Conservation (phyloP, 2,329 filamentous ascomycete species). For the Colletotrichum eremochloae region DNA sequence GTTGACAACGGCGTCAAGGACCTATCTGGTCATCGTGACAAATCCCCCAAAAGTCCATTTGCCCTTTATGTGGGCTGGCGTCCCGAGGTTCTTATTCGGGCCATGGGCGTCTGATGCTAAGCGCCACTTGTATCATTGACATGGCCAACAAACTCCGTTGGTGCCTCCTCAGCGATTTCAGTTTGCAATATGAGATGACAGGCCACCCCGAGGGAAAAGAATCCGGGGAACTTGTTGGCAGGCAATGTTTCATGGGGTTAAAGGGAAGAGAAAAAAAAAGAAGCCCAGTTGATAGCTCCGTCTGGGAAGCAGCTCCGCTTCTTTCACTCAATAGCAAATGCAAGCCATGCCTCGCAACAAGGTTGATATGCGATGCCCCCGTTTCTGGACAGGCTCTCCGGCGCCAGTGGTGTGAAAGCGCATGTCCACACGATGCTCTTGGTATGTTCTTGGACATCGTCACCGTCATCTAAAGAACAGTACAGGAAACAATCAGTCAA, state of each 20-base stretch:
- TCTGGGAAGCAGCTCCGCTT: too few species aligned
- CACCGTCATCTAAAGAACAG: slow-evolving; percentile 38
- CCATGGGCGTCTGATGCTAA: background rate
- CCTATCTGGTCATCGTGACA: background rate
- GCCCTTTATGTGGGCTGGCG: slow-evolving; percentile 11
- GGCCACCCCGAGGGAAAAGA: too few species aligned
- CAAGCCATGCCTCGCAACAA: slow-evolving; percentile 11
- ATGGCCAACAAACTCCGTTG: slow-evolving; percentile 11
- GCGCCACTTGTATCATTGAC: slow-evolving; percentile 4
- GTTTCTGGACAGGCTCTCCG: slow-evolving; percentile 25
- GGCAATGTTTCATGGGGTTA: too few species aligned
- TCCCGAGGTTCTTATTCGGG: background rate
- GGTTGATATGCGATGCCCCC: slow-evolving; percentile 37
- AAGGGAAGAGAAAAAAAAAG: background rate
- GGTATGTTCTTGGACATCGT: slow-evolving; percentile 39
- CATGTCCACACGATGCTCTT: slow-evolving; percentile 18
- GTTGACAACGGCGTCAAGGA: background rate
- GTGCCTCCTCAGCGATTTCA: slow-evolving; percentile 20
- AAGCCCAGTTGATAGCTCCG: too few species aligned
- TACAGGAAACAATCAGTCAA: slow-evolving; percentile 30
- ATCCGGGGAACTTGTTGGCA: too few species aligned
- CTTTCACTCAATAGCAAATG: background rate
- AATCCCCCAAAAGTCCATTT: slow-evolving; percentile 8
- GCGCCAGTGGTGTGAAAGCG: slow-evolving; percentile 25
- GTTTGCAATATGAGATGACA: background rate